Base-by-base conservation (phyloP, 768 basidiomycete genomes). In the Collybia sordida region DNA sequence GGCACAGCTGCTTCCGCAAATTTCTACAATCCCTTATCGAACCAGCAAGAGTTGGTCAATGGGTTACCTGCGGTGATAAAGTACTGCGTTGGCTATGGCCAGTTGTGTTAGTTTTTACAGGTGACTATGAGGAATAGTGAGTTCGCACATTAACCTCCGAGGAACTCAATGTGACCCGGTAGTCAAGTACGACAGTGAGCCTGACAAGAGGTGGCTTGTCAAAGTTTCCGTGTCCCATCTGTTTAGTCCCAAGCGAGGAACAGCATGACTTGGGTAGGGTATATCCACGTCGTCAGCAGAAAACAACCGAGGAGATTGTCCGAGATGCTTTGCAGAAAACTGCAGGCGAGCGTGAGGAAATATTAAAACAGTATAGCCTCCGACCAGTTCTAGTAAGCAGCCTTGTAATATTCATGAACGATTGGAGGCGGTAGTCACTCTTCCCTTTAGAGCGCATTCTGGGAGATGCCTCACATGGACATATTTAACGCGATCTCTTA, bases 401-500 rank as follows among this genome's bases (percentile, higher is more conserved):
- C 49, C 55, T 22, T 47, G 31, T 53, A n/a, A n/a, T n/a, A n/a
- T n/a, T n/a, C n/a, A n/a, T n/a, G n/a, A n/a, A n/a, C n/a, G n/a
- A n/a, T n/a, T n/a, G n/a, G n/a, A n/a, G n/a, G n/a, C n/a, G n/a
- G n/a, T n/a, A n/a, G n/a, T n/a, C n/a, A n/a, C n/a, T n/a, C n/a
- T n/a, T n/a, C n/a, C n/a, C n/a, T n/a, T 12, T 45, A 73, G 72
- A 76, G 72, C 59, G 60, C 64, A 3, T 75, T 77, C 47, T 75
- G 72, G 71, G 31, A 23, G 1, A 27, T 77, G n/a, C 31, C 15
- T n/a, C 23, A 61, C 42, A 70, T 67, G 6, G 68, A 73, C 51
- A 65, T 67, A 7, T 51, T 70, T 45, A 18, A 40, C 6, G 64
- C 68, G n/a, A 24, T 68, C 6, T 71, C 69, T 6, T 74, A 66